These are phyloP conservation scores for Teratosphaeria zuluensis DNA, from an alignment of 2,329 filamentous ascomycete genomes.

Conservation along the genomic window DNA sequence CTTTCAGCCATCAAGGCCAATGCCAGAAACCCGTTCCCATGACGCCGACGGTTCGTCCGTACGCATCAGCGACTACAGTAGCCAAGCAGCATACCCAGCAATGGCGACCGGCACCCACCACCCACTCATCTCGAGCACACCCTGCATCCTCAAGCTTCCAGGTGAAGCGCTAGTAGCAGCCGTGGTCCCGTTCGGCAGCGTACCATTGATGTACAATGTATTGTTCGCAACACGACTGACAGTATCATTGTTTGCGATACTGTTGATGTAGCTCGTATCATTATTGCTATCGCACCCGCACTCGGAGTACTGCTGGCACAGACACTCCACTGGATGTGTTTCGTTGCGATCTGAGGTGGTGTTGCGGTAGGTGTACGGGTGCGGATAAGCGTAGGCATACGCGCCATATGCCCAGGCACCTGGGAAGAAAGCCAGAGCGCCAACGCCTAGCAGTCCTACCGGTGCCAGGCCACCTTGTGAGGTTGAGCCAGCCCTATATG, in stretches of 20 bases:
- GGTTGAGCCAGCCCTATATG: not conserved
- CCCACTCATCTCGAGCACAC: constrained; percentile 25
- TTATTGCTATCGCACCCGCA: constrained; percentile 64
- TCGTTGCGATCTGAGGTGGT: not conserved
- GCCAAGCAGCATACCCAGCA: constrained; percentile 27
- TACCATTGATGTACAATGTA: constrained; percentile 62
- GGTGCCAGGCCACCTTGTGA: not conserved
- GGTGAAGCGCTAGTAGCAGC: constrained; percentile 22
- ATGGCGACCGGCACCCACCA: constrained; percentile 31
- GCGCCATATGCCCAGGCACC: not conserved
- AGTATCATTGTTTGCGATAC: constrained; percentile 49
- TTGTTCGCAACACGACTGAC: constrained; percentile 50
- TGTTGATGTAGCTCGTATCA: constrained; percentile 51
- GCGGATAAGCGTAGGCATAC: not conserved
- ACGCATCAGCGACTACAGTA: constrained; percentile 11
- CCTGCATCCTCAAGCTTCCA: constrained; percentile 5
- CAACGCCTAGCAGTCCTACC: not conserved
- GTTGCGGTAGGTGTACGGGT: not conserved
- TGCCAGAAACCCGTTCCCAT: too few relatives aligned
- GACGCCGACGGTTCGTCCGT: not conserved
- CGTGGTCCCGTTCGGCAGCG: constrained; percentile 41
- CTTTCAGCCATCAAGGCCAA: not conserved
- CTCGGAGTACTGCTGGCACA: constrained; percentile 46
- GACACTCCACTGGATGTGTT: constrained; percentile 33
- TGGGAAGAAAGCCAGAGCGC: not conserved